phyloP scores from a whole-genome alignment of 1,284 basidiomycete genomes.

The Ustilago xerochloae region DNA sequence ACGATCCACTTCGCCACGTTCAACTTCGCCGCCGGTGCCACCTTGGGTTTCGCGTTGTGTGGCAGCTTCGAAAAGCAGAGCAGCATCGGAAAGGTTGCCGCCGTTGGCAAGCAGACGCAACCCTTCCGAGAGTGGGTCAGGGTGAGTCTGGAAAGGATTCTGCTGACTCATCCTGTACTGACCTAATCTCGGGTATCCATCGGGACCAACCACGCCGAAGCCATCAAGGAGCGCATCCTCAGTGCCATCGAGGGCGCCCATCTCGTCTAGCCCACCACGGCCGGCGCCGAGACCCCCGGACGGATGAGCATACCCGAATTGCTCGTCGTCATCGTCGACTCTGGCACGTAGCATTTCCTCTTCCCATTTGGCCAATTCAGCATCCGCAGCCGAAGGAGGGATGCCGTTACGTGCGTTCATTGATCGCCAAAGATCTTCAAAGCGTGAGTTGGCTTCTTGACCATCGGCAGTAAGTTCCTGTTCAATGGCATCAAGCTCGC shows the following conservation, averaged over 20 bases:
- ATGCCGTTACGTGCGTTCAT: constrained; percentile 56
- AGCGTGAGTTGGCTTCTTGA: constrained; percentile 54
- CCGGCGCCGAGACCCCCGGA: constrained; percentile 63
- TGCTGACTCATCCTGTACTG: constrained; percentile 53
- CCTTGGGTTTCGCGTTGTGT: constrained; percentile 67
- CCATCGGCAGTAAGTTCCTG: constrained; percentile 56
- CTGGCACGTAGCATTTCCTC: constrained; percentile 71
- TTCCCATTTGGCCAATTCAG: constrained; percentile 77
- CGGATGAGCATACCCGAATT: constrained; percentile 70
- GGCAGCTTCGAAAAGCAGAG: constrained; percentile 85
- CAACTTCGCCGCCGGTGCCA: constrained; percentile 73
- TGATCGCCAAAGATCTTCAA: constrained; percentile 66
- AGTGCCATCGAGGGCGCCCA: constrained; percentile 58
- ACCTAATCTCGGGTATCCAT: constrained; percentile 64
- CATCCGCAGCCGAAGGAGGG: constrained; percentile 50
- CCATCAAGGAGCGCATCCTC: constrained; percentile 60
- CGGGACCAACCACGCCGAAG: constrained; percentile 56
- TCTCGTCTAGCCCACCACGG: constrained; percentile 51
- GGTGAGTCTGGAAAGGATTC: constrained; percentile 77
- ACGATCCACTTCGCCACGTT: constrained; percentile 73
- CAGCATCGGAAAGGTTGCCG: constrained; percentile 85
- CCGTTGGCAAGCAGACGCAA: constrained; percentile 77
- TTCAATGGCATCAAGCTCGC: constrained; percentile 62
- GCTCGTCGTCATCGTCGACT: constrained; percentile 72
- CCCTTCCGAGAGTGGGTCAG: constrained; percentile 72